These are phyloP conservation scores for Avena atlantica DNA, from an alignment of 176 grass and related monocot species.

Conservation along the genomic window DNA sequence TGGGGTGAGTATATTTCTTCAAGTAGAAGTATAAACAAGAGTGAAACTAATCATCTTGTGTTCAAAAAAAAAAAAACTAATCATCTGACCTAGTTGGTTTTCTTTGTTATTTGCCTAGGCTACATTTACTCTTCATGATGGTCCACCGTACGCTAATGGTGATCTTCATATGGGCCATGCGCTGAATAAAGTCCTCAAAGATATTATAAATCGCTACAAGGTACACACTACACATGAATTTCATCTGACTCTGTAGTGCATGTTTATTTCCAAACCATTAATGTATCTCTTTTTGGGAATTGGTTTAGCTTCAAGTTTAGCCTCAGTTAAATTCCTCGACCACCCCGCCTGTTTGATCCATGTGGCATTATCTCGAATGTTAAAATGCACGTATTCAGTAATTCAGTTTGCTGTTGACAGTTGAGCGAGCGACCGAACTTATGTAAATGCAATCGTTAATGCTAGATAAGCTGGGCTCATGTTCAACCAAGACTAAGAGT, in stretches of 20 bases:
- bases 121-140: conserved; percentile 91
- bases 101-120: conserved; percentile 54
- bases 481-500: conserved; percentile 1
- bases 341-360: background rate
- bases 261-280: conserved; percentile 26
- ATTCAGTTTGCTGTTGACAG: conserved; percentile 7
- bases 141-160: conserved; percentile 96
- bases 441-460: background rate
- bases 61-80: too few relatives aligned
- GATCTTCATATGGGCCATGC: conserved; percentile 98
- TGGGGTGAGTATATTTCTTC: conserved; percentile 62
- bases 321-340: background rate
- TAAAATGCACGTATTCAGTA: background rate
- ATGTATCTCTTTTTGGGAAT: background rate
- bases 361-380: background rate
- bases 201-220: conserved; percentile 99
- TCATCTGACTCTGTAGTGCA: conserved; percentile 33
- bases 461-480: background rate
- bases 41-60: conserved; percentile 30
- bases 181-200: conserved; percentile 95
- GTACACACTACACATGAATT: conserved; percentile 42
- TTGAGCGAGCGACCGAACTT: background rate
- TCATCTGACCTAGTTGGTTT: conserved; percentile 42
- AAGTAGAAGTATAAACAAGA: conserved; percentile 15
- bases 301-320: conserved; percentile 7